Evolutionary conservation across 208 protist species (phyloP), one percentile per base, ranked within the genome.

Genomic region (Acanthamoeba royreba): DNA sequence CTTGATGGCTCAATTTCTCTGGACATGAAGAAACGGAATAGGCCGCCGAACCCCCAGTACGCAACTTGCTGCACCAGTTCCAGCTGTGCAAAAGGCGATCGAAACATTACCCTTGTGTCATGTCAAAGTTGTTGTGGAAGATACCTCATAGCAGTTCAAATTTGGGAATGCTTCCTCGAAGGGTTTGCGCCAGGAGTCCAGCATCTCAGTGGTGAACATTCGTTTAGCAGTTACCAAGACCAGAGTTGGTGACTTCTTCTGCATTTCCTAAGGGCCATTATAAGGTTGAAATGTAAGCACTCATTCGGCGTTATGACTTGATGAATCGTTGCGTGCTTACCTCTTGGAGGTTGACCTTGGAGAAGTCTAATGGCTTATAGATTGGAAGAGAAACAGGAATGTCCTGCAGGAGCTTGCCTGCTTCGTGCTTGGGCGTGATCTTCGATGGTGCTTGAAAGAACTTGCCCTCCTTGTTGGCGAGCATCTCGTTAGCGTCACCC

Each of bases 401-500:
- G 22, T 1, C 63, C 38, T 22, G 11, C 4, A 53, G 86, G 25
- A 92, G 31, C 55, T 66, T 66, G 33, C 3, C 3, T 1, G 55
- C 58, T 8, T 92, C 31, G 8, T 92, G 25, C 45, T 92, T 92
- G 7, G 35, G 35, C 25, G 45, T 77, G 33, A 74, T 25, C 28
- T 92, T 92, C 53, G 86, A 17, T 22, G 35, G 8, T 38, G 86
- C 58, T 35, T 33, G 5, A 25, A 66, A 92, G 86, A 92, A 74
- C 61, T 74, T 92, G 47, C 86, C 86, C 35, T 92, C 58, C 25
- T 22, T 66, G 28, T 92, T 92, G 35, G 45, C n/a, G 42, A 49
- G 9, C 25, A 92, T 47, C 38, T 92, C 86, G 55, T 92, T 92
- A 38, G 61, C 86, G 25, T 92, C 86, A 17, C 86, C 86, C 86